These are phyloP conservation scores for Solanum lycopersicoides DNA, from an alignment of 257 asterid genomes.

Conservation along the genomic window DNA sequence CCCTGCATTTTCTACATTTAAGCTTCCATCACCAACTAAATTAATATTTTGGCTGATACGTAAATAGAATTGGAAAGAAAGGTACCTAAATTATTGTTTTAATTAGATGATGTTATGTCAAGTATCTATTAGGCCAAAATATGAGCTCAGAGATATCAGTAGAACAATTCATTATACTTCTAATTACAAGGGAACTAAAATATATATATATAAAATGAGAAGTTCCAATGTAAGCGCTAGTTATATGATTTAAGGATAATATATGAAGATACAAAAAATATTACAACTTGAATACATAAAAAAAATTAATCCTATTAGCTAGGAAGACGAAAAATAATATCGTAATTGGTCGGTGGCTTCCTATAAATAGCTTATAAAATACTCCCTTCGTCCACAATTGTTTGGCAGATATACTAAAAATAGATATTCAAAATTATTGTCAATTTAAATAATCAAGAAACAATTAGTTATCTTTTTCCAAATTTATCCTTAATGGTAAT, in stretches of 20 bases:
- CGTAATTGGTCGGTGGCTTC: not conserved
- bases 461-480: no score
- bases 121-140: not conserved
- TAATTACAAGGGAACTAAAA: no score
- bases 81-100: no score
- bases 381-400: no score
- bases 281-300: not conserved
- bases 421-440: no score
- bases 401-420: no score
- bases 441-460: no score
- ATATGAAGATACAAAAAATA: not conserved
- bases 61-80: no score
- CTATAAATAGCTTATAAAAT: not conserved
- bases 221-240: not conserved
- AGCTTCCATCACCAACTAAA: not conserved
- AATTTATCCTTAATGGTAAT: no score
- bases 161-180: not conserved
- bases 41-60: no score
- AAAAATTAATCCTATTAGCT: not conserved
- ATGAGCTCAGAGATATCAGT: not conserved
- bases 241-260: not conserved
- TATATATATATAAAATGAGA: not conserved
- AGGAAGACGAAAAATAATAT: not conserved
- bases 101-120: not conserved
- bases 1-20: no score